Evolutionary conservation across 768 basidiomycete species (phyloP).

Genomic region (Dictyophora rubrovolvata): DNA sequence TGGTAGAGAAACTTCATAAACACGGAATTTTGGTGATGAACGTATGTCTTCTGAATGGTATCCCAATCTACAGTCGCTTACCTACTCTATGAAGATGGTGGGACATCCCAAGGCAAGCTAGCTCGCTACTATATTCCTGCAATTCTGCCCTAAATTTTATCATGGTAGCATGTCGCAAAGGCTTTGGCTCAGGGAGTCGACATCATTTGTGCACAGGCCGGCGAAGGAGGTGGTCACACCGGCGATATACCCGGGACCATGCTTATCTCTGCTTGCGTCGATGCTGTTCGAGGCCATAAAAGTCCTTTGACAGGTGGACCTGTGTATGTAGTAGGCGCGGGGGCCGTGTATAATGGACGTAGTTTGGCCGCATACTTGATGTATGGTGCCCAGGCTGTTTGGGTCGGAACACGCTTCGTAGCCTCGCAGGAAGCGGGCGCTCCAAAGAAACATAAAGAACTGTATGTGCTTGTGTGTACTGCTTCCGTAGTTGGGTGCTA

Average conservation of each 20-base stretch:
- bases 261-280: conserved; percentile 86
- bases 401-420: conserved; percentile 86
- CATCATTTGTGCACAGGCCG: conserved; percentile 89
- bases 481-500: neutral
- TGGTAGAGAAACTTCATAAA: conserved; percentile 71
- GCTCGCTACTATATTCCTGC: neutral
- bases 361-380: conserved; percentile 78
- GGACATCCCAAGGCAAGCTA: conserved; percentile 66
- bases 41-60: conserved; percentile 25
- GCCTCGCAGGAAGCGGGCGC: conserved; percentile 73
- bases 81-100: conserved; percentile 47
- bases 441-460: conserved; percentile 77
- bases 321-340: conserved; percentile 83
- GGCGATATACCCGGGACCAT: conserved; percentile 77
- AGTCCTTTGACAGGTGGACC: conserved; percentile 77
- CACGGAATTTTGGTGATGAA: conserved; percentile 88
- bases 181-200: conserved; percentile 81
- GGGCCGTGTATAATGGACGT: conserved; percentile 84
- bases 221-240: conserved; percentile 77
- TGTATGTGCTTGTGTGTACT: conserved; percentile 19
- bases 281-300: conserved; percentile 63
- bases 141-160: neutral
- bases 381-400: conserved; percentile 38
- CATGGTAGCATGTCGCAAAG: conserved; percentile 49
- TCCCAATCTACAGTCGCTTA: neutral